Base-by-base conservation (phyloP, 169 alveolate species). In the Eimeria zaria region DNA sequence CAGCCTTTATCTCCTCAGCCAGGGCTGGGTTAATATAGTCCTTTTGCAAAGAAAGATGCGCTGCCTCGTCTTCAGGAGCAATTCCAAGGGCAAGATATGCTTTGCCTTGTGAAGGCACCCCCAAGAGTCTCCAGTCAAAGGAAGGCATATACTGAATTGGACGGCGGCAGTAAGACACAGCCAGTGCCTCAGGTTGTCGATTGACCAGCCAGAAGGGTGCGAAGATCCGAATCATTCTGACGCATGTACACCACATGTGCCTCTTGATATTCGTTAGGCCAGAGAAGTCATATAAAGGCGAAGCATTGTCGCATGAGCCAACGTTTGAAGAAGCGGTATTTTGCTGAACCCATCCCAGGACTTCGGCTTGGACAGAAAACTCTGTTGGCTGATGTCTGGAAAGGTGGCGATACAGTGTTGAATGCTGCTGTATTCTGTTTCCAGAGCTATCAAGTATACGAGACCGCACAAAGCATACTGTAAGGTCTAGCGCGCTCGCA, bases 151-250 rank as follows among this genome's bases (percentile, higher is more conserved):
- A 87, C 94, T 87, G 94, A 33, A 87, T 27, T 27, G 94, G 67
- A 24, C 83, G 62, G 94, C 74, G 83, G 69, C 94, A 87, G 62
- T 62, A 87, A 39, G 94, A 87, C 6, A 94, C 89, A 53, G 20
- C 60, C 44, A 94, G 89, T 39, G 96, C 88, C 30, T 88, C 87
- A 44, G 96, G 95, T 18, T 94, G 96, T 2, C 96, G 89, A 46
- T 94, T 94, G 78, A 94, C 95, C 44, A 94, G 80, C 62, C 90
- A 73, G 80, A 55, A 94, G 18, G 96, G 96, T n/a, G 96, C 94
- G 41, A 81, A 94, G 8, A 94, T 30, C 8, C 94, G 93, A 30
- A 94, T 48, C 48, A 85, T 84, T 39, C 96, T 36, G 48, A 94
- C 96, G 48, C 85, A 81, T 6, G 96, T 94, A n/a, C 91, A 41